Percentiles rank a stretch among this genome's conserved stretches.
These are phyloP conservation scores for Tardiomyces blankii DNA, from an alignment of 1,139 yeast genomes.

Conservation along the genomic window DNA sequence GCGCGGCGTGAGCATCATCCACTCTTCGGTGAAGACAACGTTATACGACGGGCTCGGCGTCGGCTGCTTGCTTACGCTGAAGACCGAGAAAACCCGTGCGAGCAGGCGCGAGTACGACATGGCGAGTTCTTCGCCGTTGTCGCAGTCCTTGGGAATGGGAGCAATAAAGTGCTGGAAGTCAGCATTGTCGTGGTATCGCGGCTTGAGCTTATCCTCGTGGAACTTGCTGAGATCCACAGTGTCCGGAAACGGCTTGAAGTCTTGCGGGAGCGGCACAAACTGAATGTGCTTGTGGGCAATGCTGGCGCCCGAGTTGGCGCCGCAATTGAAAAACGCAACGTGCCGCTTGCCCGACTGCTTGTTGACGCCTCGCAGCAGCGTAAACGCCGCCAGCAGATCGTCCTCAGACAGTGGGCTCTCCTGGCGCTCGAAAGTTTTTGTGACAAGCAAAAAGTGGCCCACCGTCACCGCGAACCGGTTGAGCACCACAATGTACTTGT, in stretches of 20 bases:
- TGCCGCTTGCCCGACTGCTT: constrained; percentile 31
- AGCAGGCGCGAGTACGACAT: constrained; percentile 62
- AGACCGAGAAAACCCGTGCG: constrained; percentile 42
- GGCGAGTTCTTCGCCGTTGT: constrained; percentile 34
- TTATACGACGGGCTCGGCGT: constrained; percentile 51
- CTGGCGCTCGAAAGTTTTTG: constrained; percentile 64
- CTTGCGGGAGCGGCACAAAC: constrained; percentile 58
- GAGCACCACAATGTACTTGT: constrained; percentile 44
- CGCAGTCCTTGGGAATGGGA: constrained; percentile 37
- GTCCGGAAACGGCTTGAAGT: constrained; percentile 53
- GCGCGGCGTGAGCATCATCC: constrained; percentile 85
- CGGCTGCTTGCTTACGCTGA: constrained; percentile 7
- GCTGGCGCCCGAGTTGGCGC: constrained; percentile 82
- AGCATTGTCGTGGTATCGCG: constrained; percentile 54
- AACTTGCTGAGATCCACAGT: constrained; percentile 32
- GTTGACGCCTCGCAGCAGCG: constrained; percentile 35
- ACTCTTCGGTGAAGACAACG: constrained; percentile 65
- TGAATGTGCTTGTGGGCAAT: constrained; percentile 91
- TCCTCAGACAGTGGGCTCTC: constrained; percentile 54
- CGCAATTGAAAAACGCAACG: constrained; percentile 83
- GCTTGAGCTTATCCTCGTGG: constrained; percentile 39
- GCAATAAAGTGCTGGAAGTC: constrained; percentile 80
- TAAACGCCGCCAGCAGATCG: constrained; percentile 52
- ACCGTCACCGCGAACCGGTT: constrained; percentile 82
- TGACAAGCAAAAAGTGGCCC: constrained; percentile 66